These are phyloP conservation scores for Raffaelea ambrosiae DNA, from an alignment of 2,329 filamentous ascomycete genomes.

Conservation along the genomic window DNA sequence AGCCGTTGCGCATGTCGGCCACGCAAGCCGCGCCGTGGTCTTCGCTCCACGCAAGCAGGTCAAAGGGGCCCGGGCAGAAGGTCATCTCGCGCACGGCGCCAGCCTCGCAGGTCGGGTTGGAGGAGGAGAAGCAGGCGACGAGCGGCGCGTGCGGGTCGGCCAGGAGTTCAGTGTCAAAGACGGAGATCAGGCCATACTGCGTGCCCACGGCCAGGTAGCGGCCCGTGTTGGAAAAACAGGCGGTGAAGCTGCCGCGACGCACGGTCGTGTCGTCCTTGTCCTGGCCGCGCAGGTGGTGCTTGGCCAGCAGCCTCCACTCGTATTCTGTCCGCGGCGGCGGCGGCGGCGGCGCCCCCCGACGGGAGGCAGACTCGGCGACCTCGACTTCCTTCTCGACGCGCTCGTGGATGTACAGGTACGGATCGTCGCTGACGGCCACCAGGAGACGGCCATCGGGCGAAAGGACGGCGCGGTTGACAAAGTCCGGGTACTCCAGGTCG, in stretches of 20 bases:
- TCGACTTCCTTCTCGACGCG: conserved; percentile 28
- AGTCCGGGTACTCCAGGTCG: conserved; percentile 66
- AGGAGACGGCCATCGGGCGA: conserved; percentile 79
- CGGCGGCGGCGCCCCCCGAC: no score
- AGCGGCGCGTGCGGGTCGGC: conserved; percentile 47
- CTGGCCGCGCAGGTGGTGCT: conserved; percentile 51
- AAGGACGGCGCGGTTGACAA: conserved; percentile 89
- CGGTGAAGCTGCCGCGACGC: conserved; percentile 64
- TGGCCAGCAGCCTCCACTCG: conserved; percentile 42
- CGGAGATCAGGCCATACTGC: conserved; percentile 70
- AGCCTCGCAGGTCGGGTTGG: conserved; percentile 57
- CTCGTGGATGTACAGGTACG: conserved; percentile 75
- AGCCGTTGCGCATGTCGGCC: conserved; percentile 61
- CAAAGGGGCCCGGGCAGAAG: conserved; percentile 83
- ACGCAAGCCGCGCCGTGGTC: conserved; percentile 70
- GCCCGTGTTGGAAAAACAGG: conserved; percentile 66
- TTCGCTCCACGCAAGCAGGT: conserved; percentile 90
- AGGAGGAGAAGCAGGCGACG: conserved; percentile 69
- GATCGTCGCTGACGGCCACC: conserved; percentile 79
- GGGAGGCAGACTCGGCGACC: conserved; percentile 12
- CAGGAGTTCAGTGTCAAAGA: conserved; percentile 55
- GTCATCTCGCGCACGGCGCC: conserved; percentile 86
- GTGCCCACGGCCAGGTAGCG: conserved; percentile 67
- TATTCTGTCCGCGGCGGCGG: conserved; percentile 18
- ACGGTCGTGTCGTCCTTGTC: conserved; percentile 43